Percentiles rank a stretch among this genome's conserved stretches.
Evolutionary conservation across 345 rosid species (phyloP).

Genomic region (Pugionium cornutum): DNA sequence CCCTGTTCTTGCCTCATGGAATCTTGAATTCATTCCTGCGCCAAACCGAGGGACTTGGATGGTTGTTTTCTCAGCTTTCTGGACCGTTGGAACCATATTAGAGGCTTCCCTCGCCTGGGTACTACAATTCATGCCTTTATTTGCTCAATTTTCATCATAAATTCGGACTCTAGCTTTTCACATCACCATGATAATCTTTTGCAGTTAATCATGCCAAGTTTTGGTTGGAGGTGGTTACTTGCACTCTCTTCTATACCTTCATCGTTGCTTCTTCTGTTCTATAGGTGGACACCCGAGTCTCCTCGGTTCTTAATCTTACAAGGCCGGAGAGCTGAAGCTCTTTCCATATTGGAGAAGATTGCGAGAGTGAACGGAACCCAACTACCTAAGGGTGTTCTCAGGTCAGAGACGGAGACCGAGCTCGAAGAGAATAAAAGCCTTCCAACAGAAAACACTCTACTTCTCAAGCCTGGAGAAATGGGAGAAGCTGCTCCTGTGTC

Average conservation of each 20-base stretch:
- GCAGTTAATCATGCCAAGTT: conserved; percentile 82
- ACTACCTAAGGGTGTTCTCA: conserved; percentile 72
- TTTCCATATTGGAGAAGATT: conserved; percentile 59
- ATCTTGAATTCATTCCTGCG: conserved; percentile 88
- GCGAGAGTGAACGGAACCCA: conserved; percentile 54
- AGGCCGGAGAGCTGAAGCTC: conserved; percentile 70
- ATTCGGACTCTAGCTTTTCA: conserved; percentile 18
- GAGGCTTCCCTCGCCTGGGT: conserved; percentile 96
- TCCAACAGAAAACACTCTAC: conserved; percentile 47
- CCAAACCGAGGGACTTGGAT: conserved; percentile 91
- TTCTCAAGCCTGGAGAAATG: conserved; percentile 39
- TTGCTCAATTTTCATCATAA: conserved; percentile 9
- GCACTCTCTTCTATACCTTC: conserved; percentile 77
- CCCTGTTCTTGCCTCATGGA: conserved; percentile 88
- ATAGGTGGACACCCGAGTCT: conserved; percentile 69
- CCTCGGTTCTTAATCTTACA: conserved; percentile 78
- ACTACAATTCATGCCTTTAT: conserved; percentile 38
- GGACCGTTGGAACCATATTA: conserved; percentile 80
- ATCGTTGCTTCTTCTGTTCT: conserved; percentile 72
- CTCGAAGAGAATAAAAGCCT: conserved; percentile 32
- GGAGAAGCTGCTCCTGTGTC: conserved; percentile 33
- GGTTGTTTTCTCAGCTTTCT: conserved; percentile 81
- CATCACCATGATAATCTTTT: conserved; percentile 24
- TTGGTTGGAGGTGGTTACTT: conserved; percentile 96
- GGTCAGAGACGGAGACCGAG: conserved; percentile 57